These are phyloP conservation scores for Trametes polyzona DNA, from an alignment of 1,284 basidiomycete species.

Conservation along the genomic window DNA sequence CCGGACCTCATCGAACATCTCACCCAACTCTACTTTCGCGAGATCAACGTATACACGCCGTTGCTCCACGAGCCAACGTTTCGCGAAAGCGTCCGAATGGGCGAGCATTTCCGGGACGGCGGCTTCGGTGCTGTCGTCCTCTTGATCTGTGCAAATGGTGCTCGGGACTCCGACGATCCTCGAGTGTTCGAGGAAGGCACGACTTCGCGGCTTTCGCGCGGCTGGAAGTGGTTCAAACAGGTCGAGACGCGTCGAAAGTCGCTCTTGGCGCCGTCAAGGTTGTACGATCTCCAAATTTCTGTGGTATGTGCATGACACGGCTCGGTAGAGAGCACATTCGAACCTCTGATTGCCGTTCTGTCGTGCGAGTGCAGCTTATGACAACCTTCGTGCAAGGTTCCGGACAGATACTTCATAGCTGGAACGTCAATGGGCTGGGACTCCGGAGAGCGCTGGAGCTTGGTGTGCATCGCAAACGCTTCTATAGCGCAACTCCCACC, in stretches of 20 bases:
- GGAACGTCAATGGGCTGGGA: constrained; percentile 54
- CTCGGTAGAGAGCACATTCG: background rate
- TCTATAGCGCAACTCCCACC: constrained; percentile 31
- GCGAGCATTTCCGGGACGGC: constrained; percentile 59
- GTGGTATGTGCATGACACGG: constrained; percentile 16
- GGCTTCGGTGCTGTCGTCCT: constrained; percentile 72
- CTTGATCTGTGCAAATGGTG: constrained; percentile 75
- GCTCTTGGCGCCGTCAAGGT: constrained; percentile 55
- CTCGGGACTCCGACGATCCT: constrained; percentile 53
- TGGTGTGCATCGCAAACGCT: constrained; percentile 43
- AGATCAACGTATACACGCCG: constrained; percentile 66
- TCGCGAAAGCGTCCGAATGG: constrained; percentile 54
- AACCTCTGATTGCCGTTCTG: background rate
- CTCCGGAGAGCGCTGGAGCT: constrained; percentile 51
- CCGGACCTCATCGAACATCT: constrained; percentile 62
- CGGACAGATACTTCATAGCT: constrained; percentile 51
- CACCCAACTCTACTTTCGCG: constrained; percentile 70
- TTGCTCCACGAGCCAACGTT: constrained; percentile 82
- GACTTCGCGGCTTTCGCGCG: constrained; percentile 61
- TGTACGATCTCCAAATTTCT: constrained; percentile 72
- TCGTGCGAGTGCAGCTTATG: constrained; percentile 34
- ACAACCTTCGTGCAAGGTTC: constrained; percentile 44
- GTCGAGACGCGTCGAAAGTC: constrained; percentile 58
- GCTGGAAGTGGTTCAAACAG: constrained; percentile 75
- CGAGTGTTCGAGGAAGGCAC: constrained; percentile 53